These are phyloP conservation scores for Calvatia gigantea DNA, from an alignment of 768 basidiomycete genomes.

Conservation along the genomic window DNA sequence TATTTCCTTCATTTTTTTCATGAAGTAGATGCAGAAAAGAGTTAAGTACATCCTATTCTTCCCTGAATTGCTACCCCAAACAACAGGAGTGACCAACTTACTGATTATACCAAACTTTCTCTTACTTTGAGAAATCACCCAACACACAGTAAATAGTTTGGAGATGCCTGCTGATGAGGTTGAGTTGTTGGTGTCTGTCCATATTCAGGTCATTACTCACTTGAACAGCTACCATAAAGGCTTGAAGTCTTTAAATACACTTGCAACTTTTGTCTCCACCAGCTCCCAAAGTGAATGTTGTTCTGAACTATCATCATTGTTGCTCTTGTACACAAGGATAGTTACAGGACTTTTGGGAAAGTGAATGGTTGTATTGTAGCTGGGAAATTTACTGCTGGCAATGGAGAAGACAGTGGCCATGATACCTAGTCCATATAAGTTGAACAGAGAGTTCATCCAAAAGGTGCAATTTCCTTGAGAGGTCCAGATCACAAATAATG, in stretches of 20 bases:
- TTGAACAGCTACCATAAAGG: constrained; percentile 50
- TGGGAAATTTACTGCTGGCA: constrained; percentile 18
- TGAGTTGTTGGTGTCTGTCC: background rate
- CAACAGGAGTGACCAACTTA: constrained; percentile 17
- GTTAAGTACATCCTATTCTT: constrained; percentile 41
- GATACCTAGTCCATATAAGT: constrained; percentile 24
- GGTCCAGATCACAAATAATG: background rate
- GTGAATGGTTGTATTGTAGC: constrained; percentile 28
- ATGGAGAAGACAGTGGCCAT: constrained; percentile 35
- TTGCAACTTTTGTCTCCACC: constrained; percentile 38
- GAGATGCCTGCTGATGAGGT: constrained; percentile 48
- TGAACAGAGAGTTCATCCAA: constrained; percentile 21
- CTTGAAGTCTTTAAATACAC: constrained; percentile 38
- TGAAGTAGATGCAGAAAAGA: too few relatives aligned
- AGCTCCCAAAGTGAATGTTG: constrained; percentile 35
- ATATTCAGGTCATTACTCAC: constrained; percentile 23
- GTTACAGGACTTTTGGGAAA: constrained; percentile 37
- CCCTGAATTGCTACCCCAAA: background rate
- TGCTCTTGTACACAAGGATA: constrained; percentile 28
- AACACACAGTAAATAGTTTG: constrained; percentile 60
- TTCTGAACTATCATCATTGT: constrained; percentile 27
- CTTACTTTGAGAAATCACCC: constrained; percentile 56
- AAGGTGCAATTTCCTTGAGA: background rate
- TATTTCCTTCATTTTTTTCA: too few relatives aligned
- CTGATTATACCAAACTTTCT: constrained; percentile 57